Conservation (phyloP, 1,284 basidiomycete species). For the Cryptococcus wingfieldii region DNA sequence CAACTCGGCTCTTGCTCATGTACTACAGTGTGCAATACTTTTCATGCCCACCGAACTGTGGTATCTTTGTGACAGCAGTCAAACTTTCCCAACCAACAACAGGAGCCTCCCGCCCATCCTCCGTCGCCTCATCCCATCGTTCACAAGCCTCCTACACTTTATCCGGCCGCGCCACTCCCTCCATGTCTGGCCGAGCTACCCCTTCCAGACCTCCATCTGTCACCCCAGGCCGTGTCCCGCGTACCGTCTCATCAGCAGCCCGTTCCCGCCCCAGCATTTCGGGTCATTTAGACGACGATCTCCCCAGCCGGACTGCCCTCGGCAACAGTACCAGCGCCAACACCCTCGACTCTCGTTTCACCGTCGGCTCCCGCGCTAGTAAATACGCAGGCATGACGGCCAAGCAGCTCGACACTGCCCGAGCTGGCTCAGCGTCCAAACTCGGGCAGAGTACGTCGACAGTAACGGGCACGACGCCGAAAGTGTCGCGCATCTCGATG, state of each 20-base stretch:
- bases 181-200: constrained; percentile 54
- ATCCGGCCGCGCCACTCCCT: constrained; percentile 32
- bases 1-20: not conserved
- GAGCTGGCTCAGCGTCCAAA: constrained; percentile 18
- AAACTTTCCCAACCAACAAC: constrained; percentile 73
- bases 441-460: constrained; percentile 28
- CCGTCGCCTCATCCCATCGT: constrained; percentile 67
- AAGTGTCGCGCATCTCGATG: constrained; percentile 35
- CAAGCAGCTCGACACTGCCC: constrained; percentile 62
- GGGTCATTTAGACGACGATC: constrained; percentile 13
- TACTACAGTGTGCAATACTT: constrained; percentile 74
- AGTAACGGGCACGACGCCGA: constrained; percentile 26
- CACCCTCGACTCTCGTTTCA: constrained; percentile 54
- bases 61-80: constrained; percentile 78
- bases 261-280: not conserved
- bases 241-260: constrained; percentile 23
- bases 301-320: constrained; percentile 20
- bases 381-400: constrained; percentile 72
- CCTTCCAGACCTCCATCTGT: constrained; percentile 47
- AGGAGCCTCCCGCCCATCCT: constrained; percentile 63
- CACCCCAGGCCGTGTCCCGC: constrained; percentile 23
- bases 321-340: constrained; percentile 37
- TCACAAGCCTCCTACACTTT: constrained; percentile 29
- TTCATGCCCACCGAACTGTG: constrained; percentile 73
- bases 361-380: constrained; percentile 74